Conservation (phyloP, 2,329 filamentous ascomycete genomes). For the Epichloe coenophiala region DNA sequence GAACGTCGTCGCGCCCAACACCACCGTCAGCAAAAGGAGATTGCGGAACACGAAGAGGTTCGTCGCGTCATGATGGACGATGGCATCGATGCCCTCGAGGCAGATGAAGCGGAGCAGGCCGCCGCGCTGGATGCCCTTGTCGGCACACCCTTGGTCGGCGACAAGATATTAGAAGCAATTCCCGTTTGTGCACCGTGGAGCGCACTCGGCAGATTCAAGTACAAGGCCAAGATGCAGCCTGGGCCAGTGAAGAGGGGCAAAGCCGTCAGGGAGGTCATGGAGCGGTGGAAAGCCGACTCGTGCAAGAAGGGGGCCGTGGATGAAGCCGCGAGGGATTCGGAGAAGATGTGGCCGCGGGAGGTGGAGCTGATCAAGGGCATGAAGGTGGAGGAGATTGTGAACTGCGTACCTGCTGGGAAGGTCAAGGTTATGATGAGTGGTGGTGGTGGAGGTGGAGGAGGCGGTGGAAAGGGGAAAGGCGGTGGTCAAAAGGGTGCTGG, state of each 20-base stretch:
- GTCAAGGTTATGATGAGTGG: slow-evolving; percentile 65
- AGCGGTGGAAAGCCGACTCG: slow-evolving; percentile 59
- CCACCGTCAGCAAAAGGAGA: slow-evolving; percentile 59
- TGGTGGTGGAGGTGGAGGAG: slow-evolving; percentile 23
- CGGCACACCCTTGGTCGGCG: slow-evolving; percentile 63
- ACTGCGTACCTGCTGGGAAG: slow-evolving; percentile 67
- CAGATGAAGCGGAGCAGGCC: slow-evolving; percentile 40
- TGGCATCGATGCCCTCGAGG: slow-evolving; percentile 45
- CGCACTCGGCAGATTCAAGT: slow-evolving; percentile 61
- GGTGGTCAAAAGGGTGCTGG: slow-evolving; percentile 20
- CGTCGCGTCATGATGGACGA: slow-evolving; percentile 47
- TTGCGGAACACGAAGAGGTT: slow-evolving; percentile 62
- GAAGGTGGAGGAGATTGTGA: slow-evolving; percentile 72
- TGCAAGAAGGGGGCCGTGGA: slow-evolving; percentile 45
- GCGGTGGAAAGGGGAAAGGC: slow-evolving; percentile 16
- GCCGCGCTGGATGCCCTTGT: slow-evolving; percentile 57
- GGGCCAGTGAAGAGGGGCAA: slow-evolving; percentile 88
- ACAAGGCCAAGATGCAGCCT: slow-evolving; percentile 89
- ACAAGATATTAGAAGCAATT: slow-evolving; percentile 62
- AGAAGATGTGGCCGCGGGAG: slow-evolving; percentile 75
- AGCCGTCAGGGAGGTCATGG: slow-evolving; percentile 80
- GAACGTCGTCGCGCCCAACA: slow-evolving; percentile 72
- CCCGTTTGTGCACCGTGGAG: slow-evolving; percentile 53
- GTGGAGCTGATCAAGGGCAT: slow-evolving; percentile 70
- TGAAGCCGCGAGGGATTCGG: slow-evolving; percentile 45